Conservation (phyloP, 75 land plant genomes). For the Cunninghamia lanceolata region DNA sequence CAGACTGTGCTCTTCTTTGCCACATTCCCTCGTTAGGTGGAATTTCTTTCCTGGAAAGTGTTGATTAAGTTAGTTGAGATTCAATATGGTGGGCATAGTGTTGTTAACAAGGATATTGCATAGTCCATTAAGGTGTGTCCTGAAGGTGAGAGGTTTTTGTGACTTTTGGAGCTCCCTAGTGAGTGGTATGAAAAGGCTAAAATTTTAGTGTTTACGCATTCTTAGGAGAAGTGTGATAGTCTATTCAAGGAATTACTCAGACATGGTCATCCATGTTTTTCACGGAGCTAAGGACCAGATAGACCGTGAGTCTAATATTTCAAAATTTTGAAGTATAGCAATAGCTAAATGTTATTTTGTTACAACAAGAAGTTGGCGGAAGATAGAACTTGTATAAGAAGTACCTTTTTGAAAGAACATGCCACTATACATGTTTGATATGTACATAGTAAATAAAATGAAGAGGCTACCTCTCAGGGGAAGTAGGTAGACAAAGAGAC, state of each 20-base stretch:
- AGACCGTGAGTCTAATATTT: slow-evolving; percentile 87
- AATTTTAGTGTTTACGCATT: slow-evolving; percentile 86
- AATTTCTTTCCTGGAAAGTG: slow-evolving; percentile 82
- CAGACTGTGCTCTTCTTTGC: no score
- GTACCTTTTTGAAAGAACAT: no score
- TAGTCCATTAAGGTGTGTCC: slow-evolving; percentile 86
- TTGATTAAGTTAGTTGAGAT: slow-evolving; percentile 92
- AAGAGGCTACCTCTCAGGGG: no score
- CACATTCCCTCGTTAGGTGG: slow-evolving; percentile 96
- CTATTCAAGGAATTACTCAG: slow-evolving; percentile 79
- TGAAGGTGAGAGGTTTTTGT: slow-evolving; percentile 74
- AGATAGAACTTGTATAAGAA: no score
- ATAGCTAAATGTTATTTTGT: no score
- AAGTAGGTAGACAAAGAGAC: no score
- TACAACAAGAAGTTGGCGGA: no score
- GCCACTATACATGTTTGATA: no score
- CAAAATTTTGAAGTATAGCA: no score
- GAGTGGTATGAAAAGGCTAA: slow-evolving; percentile 99
- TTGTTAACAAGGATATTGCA: slow-evolving; percentile 93
- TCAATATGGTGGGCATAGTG: no score
- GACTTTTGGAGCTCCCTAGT: slow-evolving; percentile 85
- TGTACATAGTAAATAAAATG: no score
- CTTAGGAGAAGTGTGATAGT: slow-evolving; percentile 93
- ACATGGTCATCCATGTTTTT: slow-evolving; percentile 93
- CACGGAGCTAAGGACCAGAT: slow-evolving; percentile 97